Evolutionary conservation across 2,329 filamentous ascomycete species (phyloP), one percentile per base, ranked within the genome.

Genomic region (Aspergillus sp.): DNA sequence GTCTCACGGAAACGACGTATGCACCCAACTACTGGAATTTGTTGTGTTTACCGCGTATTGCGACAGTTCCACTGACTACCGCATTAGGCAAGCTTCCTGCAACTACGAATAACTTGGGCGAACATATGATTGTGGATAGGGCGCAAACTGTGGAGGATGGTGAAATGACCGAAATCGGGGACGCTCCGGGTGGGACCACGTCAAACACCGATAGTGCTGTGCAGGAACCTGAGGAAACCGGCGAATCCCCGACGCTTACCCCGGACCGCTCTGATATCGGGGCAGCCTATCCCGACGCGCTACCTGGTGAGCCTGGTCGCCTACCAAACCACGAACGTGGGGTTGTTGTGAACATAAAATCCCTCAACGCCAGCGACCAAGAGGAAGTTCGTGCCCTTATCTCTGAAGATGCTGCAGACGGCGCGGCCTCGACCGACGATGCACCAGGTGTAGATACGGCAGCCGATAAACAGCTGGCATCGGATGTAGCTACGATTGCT

Each of bases 1-100:
- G 62, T 57, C 7, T 63, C 65, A 18, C 64, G 65, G 17, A 68
- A 69, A 54, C 61, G 64, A 68, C 70, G 73, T 75, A 48, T 58
- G 53, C 45, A 22, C 18, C 30, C 13, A 13, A 11, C 5, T n/a
- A 17, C 26, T 30, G 41, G 24, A 20, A n/a, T 30, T 11, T 13
- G 13, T 22, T 47, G 17, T 43, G 17, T 43, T 53, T 50, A 39
- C 32, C 22, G 38, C 32, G 15, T 13, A 39, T 17, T 22, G 32
- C 11, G 39, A 26, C 12, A 13, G 22, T 32, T 50, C 36, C 20
- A 51, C 54, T 64, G 59, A 60, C 58, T 52, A 41, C 47, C 38
- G 17, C 3, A 26, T 42, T 43, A 68, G 66, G 65, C 53, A 68
- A 68, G 58, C 56, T 66, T 26, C 66, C 66, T 47, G 44, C 57